Evolutionary conservation across 2,329 filamentous ascomycete genomes (phyloP), one percentile per base, ranked within the genome.

Genomic region (Orbilia oligospora): DNA sequence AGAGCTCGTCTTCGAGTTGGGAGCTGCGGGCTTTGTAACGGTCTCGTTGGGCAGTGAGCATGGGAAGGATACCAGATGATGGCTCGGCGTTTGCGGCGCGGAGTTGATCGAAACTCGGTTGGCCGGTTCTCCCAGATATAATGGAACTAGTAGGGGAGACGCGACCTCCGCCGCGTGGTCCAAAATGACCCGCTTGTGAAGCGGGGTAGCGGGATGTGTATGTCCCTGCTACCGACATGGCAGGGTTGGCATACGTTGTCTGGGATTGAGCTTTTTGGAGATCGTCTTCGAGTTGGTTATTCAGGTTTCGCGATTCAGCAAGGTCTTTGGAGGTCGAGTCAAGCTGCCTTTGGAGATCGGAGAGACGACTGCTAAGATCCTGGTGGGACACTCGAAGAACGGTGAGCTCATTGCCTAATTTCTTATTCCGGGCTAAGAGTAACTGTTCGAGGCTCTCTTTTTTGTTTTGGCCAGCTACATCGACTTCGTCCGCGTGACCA

Each of bases 11-110:
- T 85, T 98, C 96, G 22, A 99, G 89, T 84, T 99, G 92, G 0
- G 90, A 87, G 81, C 97, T 98, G 83, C 94, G 93, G 87, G 97
- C 93, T 87, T 97, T 98, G 89, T 98, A 99, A 65, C 96, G 93
- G 85, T 99, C 96, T 79, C 96, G 91, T 85, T 99, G 97, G 0
- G 97, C 96, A 38, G 96, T 97, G 66, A 99, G 92, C 97, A 99
- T 99, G 38, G 96, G 97, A 24, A 99, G 87, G 80, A 99, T 97
- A 12, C 94, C 89, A 88, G 36, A 92, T 92, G 70, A 91, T 88
- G 8, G 91, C 41, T 79, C 76, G 16, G 70, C 70, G 20, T 70
- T 75, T 12, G 70, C 61, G n/a, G 76, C 76, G 33, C 76, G 76
- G 16, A 79, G 69, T n/a, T 79, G 76, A 9, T 79, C 76, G 41